Conservation (phyloP, 2,329 filamentous ascomycete species). For the Trichoderma sp. region DNA sequence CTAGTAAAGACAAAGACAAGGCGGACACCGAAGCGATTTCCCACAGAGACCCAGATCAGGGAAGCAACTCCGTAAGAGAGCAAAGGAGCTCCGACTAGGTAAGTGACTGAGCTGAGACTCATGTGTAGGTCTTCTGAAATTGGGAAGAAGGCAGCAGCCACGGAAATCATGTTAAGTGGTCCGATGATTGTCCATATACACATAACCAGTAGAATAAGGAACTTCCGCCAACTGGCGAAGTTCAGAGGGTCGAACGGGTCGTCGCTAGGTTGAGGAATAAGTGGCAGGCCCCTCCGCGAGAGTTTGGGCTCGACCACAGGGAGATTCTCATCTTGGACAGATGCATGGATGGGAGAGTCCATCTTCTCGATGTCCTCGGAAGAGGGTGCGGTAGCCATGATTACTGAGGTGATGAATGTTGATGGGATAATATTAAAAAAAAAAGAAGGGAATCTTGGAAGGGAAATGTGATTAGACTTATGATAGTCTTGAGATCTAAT, state of each 20-base stretch:
- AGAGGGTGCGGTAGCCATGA: background rate
- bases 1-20: background rate
- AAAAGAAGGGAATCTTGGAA: background rate
- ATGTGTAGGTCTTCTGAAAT: constrained; percentile 1
- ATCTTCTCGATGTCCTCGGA: background rate
- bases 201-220: background rate
- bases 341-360: background rate
- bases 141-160: constrained; percentile 6
- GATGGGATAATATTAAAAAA: background rate
- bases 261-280: constrained; percentile 4
- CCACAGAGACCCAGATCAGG: constrained; percentile 3
- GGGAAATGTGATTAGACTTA: background rate
- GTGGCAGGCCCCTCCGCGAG: background rate
- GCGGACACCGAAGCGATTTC: background rate
- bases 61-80: constrained; percentile 2
- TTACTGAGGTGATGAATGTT: background rate
- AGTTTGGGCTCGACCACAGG: constrained; percentile 1
- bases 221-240: background rate
- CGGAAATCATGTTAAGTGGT: constrained; percentile 4
- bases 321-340: background rate
- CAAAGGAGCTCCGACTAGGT: constrained; percentile 1
- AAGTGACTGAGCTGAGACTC: constrained; percentile 4
- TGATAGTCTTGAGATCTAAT: background rate
- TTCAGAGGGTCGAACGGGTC: constrained; percentile 8
- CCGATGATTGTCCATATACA: constrained; percentile 2